Evolutionary conservation across 164 flowering plant species (phyloP).

Genomic region (Nymphaea colorata): DNA sequence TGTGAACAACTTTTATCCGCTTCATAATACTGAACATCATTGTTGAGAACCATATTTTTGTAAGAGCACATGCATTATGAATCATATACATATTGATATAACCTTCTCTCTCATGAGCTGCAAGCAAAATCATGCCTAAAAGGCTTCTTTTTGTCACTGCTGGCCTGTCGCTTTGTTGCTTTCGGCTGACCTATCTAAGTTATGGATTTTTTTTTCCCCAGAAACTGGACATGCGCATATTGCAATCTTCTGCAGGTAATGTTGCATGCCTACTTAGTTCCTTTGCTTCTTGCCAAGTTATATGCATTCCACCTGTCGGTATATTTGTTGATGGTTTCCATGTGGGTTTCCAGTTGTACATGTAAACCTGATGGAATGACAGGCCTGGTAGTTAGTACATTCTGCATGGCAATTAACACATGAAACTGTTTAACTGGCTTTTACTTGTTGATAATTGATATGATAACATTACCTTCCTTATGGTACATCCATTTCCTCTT

Average conservation of each 20-base stretch:
- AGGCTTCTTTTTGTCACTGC: no score
- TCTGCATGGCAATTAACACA: not conserved
- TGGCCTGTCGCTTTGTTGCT: not conserved
- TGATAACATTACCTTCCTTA: no score
- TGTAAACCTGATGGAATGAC: not conserved
- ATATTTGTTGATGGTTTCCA: not conserved
- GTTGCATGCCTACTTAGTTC: not conserved
- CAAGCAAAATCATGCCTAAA: not conserved
- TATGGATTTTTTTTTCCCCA: conserved; percentile 29
- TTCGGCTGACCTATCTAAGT: conserved; percentile 1
- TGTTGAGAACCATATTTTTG: no score
- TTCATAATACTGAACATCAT: no score
- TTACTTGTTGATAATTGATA: not conserved
- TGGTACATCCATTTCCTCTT: no score
- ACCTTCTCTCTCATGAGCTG: not conserved
- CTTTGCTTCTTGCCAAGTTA: not conserved
- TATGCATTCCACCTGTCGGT: not conserved
- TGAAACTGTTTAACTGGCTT: not conserved
- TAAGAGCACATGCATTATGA: not conserved
- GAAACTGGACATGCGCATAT: conserved; percentile 68
- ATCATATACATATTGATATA: not conserved
- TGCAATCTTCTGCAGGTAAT: conserved; percentile 82
- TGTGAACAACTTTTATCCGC: no score
- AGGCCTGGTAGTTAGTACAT: not conserved
- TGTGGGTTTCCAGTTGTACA: not conserved